phyloP scores from a whole-genome alignment of 2,329 filamentous ascomycete genomes.

The Fusarium sp. region DNA sequence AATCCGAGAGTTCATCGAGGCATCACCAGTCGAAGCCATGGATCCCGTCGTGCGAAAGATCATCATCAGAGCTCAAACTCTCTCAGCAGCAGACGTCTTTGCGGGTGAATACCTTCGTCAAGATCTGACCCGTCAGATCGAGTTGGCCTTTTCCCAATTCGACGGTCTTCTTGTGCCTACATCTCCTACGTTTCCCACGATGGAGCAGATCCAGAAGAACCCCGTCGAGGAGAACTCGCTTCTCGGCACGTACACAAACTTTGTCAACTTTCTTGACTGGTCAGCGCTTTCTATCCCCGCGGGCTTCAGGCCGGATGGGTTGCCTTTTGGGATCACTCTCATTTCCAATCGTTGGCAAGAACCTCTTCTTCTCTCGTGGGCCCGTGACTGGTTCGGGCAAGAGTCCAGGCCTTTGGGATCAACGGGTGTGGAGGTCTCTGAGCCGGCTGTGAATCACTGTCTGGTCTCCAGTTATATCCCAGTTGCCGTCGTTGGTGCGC shows the following conservation, averaged over 20 bases:
- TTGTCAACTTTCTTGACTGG: conserved; percentile 71
- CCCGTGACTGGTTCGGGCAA: conserved; percentile 44
- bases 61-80: conserved; percentile 52
- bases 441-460: background rate
- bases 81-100: conserved; percentile 61
- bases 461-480: conserved; percentile 8
- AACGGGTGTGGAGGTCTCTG: conserved; percentile 31
- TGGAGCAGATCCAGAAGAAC: conserved; percentile 62
- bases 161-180: conserved; percentile 69
- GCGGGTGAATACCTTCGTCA: conserved; percentile 52
- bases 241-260: conserved; percentile 69
- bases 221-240: conserved; percentile 66
- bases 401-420: conserved; percentile 44
- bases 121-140: conserved; percentile 55
- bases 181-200: conserved; percentile 62
- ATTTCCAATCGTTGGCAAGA: conserved; percentile 53
- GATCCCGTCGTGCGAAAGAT: conserved; percentile 52
- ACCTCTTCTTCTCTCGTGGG: conserved; percentile 44
- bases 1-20: conserved; percentile 59
- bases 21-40: conserved; percentile 43
- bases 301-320: conserved; percentile 51
- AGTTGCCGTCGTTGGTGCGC: conserved; percentile 52
- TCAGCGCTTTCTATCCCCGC: conserved; percentile 66
- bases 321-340: conserved; percentile 54
- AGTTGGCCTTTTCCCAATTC: conserved; percentile 54